Conservation (phyloP, 352 stramenopile genomes). For the Phytophthora sojae region DNA sequence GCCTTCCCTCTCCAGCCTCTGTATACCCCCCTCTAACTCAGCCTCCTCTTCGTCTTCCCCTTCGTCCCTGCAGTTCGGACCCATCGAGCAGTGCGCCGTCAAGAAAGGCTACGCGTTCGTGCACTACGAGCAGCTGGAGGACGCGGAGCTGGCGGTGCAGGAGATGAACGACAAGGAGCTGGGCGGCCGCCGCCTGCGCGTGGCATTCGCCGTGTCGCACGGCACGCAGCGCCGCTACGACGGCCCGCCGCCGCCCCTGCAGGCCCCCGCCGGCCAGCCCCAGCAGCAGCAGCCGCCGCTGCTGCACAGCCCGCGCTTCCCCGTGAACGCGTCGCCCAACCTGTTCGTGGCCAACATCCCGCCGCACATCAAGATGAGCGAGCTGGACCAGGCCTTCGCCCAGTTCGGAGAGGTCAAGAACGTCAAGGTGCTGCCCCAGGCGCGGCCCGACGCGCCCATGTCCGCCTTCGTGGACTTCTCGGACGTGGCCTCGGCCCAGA, state of each 20-base stretch:
- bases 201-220: conserved; percentile 52
- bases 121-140: conserved; percentile 52
- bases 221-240: conserved; percentile 39
- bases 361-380: conserved; percentile 66
- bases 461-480: conserved; percentile 75
- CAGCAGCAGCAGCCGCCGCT: conserved; percentile 10
- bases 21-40: background rate
- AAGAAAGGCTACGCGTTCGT: conserved; percentile 74
- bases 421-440: conserved; percentile 66
- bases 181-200: conserved; percentile 50
- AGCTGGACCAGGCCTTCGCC: conserved; percentile 64
- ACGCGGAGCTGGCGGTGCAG: conserved; percentile 53
- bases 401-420: conserved; percentile 69
- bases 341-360: conserved; percentile 76
- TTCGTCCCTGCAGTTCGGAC: conserved; percentile 50
- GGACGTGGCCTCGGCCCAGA: conserved; percentile 47
- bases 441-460: conserved; percentile 52
- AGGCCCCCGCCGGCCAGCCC: conserved; percentile 3
- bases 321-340: conserved; percentile 44
- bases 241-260: conserved; percentile 23
- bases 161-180: conserved; percentile 64
- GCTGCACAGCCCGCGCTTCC: conserved; percentile 27
- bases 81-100: conserved; percentile 53
- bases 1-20: no score
- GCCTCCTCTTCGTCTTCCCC: background rate